phyloP scores from a whole-genome alignment of 2,329 filamentous ascomycete genomes.

The Aureobasidium leucospermi region DNA sequence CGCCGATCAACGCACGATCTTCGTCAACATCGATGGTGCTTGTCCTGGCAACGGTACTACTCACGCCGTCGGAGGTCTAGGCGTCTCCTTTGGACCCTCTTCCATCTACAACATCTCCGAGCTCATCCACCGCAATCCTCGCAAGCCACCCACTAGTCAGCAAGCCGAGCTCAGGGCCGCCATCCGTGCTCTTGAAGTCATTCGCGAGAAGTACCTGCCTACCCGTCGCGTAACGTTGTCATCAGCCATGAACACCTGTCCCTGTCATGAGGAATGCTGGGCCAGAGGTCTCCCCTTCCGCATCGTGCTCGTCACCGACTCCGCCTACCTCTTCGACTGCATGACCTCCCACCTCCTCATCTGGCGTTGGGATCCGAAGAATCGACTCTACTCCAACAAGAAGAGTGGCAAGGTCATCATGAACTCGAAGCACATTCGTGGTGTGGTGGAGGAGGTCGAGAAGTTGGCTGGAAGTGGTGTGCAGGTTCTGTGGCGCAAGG shows the following conservation, averaged over 20 bases:
- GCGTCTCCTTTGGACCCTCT: neutral
- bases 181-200: neutral
- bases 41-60: neutral
- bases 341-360: neutral
- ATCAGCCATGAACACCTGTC: neutral
- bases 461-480: neutral
- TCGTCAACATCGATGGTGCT: neutral
- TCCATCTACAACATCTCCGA: neutral
- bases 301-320: neutral
- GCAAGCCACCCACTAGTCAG: neutral
- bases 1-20: neutral
- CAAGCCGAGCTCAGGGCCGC: neutral
- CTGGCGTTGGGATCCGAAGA: neutral
- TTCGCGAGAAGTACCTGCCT: neutral
- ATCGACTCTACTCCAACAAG: neutral
- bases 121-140: neutral
- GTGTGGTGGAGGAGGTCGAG: neutral
- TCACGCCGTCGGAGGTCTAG: neutral
- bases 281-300: neutral
- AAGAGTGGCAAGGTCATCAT: neutral
- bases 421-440: neutral
- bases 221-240: neutral
- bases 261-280: neutral
- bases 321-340: slow-evolving; percentile 1
- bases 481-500: neutral